A percentile compares a stretch with the other conserved stretches of the same genome.
Evolutionary conservation across 2,329 filamentous ascomycete species (phyloP).

Genomic region (Colletotrichum brevisporum): DNA sequence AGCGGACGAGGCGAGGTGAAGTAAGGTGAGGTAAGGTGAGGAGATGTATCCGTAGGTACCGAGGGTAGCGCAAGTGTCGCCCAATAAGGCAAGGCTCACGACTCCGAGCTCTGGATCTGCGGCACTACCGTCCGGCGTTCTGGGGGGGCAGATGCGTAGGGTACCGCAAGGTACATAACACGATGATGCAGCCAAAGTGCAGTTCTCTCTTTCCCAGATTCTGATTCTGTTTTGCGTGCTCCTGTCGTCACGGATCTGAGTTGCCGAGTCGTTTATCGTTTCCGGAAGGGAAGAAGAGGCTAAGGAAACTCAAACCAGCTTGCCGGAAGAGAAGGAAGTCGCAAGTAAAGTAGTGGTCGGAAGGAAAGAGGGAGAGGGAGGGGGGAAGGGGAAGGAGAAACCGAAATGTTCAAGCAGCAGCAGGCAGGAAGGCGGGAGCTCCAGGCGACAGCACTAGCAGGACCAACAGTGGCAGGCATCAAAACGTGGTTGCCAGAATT

Average conservation of each 20-base stretch:
- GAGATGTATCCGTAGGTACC: no score
- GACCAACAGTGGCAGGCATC: neutral
- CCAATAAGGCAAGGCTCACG: conserved; percentile 19
- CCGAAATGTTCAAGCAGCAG: neutral
- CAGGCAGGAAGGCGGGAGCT: neutral
- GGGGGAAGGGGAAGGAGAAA: neutral
- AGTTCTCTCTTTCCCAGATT: no score
- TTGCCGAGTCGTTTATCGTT: neutral
- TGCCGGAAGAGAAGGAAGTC: conserved; percentile 15
- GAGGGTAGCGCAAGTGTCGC: neutral
- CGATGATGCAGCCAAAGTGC: no score
- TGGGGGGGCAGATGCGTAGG: neutral
- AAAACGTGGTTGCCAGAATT: neutral
- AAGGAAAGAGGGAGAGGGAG: neutral
- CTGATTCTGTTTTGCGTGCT: no score
- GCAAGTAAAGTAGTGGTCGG: conserved; percentile 1
- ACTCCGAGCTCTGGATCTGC: neutral
- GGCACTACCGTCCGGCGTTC: neutral
- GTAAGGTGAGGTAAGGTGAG: no score
- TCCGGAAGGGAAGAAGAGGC: neutral
- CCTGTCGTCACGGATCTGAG: no score
- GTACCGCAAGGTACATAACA: no score
- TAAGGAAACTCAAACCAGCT: neutral
- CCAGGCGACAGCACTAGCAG: neutral
- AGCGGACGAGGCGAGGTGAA: no score